These are phyloP conservation scores for Populus hybrid DNA, from an alignment of 441 rosid genomes.

Conservation along the genomic window DNA sequence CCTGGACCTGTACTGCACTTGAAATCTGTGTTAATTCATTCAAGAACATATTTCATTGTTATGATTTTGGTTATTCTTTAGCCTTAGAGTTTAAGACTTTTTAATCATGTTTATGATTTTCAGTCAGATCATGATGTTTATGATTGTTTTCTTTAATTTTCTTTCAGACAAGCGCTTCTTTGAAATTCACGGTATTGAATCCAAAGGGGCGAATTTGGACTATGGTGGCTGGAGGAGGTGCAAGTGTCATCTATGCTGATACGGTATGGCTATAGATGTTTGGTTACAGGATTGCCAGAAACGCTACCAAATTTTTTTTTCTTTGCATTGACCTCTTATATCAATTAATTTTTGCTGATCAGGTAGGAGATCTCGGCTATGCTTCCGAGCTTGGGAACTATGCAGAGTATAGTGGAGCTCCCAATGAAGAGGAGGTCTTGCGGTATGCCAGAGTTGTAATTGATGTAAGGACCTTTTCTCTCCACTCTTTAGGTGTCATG, in stretches of 20 bases:
- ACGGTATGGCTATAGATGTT: slow-evolving; percentile 45
- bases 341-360: slow-evolving; percentile 13
- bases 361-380: slow-evolving; percentile 98
- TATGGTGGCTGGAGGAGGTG: slow-evolving; percentile 99
- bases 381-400: slow-evolving; percentile 96
- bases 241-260: slow-evolving; percentile 95
- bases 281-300: background rate
- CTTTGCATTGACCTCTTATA: background rate
- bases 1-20: background rate
- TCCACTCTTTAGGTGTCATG: background rate
- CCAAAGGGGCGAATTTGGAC: slow-evolving; percentile 98
- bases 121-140: background rate
- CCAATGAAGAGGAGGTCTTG: slow-evolving; percentile 92
- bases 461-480: slow-evolving; percentile 50
- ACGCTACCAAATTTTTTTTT: background rate
- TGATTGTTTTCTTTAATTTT: slow-evolving; percentile 8
- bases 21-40: background rate
- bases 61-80: background rate
- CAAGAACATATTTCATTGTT: background rate
- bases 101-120: background rate
- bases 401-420: slow-evolving; percentile 97
- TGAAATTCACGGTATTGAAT: slow-evolving; percentile 91
- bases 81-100: background rate
- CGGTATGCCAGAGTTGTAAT: slow-evolving; percentile 95
- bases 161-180: slow-evolving; percentile 89